A percentile compares a stretch with the other conserved stretches of the same genome.
phyloP scores from a whole-genome alignment of 1,284 basidiomycete species.

The Heterobasidion irregulare region DNA sequence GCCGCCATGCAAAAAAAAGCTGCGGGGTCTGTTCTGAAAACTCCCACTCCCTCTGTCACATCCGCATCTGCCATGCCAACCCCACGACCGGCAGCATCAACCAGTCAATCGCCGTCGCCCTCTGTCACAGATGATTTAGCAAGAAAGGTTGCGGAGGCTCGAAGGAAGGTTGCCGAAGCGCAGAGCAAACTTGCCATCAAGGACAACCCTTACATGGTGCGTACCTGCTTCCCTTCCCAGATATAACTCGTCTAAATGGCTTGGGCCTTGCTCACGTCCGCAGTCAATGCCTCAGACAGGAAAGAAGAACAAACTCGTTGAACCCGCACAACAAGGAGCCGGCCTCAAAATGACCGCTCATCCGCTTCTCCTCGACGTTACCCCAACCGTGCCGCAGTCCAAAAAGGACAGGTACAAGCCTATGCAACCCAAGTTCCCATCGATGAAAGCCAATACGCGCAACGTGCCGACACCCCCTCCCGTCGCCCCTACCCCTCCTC shows the following conservation, averaged over 20 bases:
- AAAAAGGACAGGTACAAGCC: constrained; percentile 91
- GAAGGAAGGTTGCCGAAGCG: constrained; percentile 70
- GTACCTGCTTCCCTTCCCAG: constrained; percentile 14
- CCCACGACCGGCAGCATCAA: constrained; percentile 17
- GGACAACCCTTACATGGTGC: constrained; percentile 78
- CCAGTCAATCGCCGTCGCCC: constrained; percentile 24
- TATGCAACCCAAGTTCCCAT: constrained; percentile 95
- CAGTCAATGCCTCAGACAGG: constrained; percentile 46
- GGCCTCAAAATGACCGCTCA: constrained; percentile 89
- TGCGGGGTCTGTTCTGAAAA: constrained; percentile 19
- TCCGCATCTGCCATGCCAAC: constrained; percentile 22
- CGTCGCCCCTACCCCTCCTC: constrained; percentile 29
- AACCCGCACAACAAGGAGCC: constrained; percentile 66
- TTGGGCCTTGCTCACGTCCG: background rate
- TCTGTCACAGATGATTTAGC: constrained; percentile 55
- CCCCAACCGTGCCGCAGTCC: constrained; percentile 49
- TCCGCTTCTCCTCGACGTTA: constrained; percentile 71
- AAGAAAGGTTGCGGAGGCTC: constrained; percentile 70
- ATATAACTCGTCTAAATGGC: constrained; percentile 1
- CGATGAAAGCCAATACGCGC: constrained; percentile 80
- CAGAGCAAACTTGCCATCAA: constrained; percentile 65
- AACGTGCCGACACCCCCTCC: constrained; percentile 61
- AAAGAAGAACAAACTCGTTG: constrained; percentile 44
- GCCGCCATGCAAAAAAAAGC: constrained; percentile 63
- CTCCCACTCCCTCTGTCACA: constrained; percentile 16